A percentile compares a stretch with the other conserved stretches of the same genome.
phyloP scores from a whole-genome alignment of 306 rosid species.

The Cicer arietinum region DNA sequence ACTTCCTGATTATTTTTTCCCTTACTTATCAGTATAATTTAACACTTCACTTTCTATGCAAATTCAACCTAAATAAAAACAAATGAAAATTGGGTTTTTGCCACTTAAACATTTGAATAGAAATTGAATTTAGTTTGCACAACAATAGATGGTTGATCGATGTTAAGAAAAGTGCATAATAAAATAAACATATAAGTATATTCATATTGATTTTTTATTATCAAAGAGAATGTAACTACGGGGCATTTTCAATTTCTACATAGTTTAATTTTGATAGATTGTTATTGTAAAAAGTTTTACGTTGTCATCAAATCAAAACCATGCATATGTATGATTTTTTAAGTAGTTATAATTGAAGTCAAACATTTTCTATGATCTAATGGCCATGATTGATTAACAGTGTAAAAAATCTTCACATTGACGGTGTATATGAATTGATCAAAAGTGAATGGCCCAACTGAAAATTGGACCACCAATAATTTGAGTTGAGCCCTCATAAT shows the following conservation, averaged over 20 bases:
- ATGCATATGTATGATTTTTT: too few relatives aligned
- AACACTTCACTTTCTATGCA: conserved; percentile 19
- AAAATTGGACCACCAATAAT: conserved; percentile 3
- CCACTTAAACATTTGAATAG: conserved; percentile 4
- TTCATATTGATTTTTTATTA: not conserved
- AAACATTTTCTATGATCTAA: too few relatives aligned
- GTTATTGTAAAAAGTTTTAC: too few relatives aligned
- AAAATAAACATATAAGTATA: not conserved
- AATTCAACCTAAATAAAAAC: conserved; percentile 28
- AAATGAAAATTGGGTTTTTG: conserved; percentile 21
- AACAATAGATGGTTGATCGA: not conserved
- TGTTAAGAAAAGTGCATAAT: not conserved
- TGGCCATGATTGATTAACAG: too few relatives aligned
- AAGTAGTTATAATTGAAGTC: too few relatives aligned
- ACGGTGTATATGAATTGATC: not conserved
- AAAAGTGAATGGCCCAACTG: conserved; percentile 3
- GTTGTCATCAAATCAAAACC: too few relatives aligned
- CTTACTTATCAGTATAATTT: conserved; percentile 1
- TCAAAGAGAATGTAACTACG: too few relatives aligned
- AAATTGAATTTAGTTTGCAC: conserved; percentile 4
- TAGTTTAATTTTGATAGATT: too few relatives aligned
- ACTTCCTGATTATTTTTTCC: not conserved
- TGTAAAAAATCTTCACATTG: too few relatives aligned
- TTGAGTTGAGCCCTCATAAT: not conserved
- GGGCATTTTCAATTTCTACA: conserved; percentile 3